A percentile compares a stretch with the other conserved stretches of the same genome.
These are phyloP conservation scores for Dichomitus squalens DNA, from an alignment of 1,284 basidiomycete genomes.

Conservation along the genomic window DNA sequence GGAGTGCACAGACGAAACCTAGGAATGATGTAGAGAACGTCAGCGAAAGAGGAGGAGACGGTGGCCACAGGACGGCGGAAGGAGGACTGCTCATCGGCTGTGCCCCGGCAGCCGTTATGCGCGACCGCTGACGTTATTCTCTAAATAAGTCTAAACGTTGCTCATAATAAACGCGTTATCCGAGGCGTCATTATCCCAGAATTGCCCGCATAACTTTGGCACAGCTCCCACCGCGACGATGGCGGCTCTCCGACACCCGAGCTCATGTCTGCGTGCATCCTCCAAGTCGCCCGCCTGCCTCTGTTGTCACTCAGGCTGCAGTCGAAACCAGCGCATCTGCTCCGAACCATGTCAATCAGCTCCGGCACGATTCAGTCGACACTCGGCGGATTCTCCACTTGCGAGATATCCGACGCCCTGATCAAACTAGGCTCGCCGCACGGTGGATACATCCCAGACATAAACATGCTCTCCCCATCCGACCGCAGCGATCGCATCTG, in stretches of 20 bases:
- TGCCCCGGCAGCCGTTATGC: conserved; percentile 1
- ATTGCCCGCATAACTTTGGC: conserved; percentile 3
- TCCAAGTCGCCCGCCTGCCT: neutral
- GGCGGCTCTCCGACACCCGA: neutral
- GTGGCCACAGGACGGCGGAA: neutral
- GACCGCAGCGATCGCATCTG: conserved; percentile 46
- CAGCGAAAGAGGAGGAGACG: neutral
- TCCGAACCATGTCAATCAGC: conserved; percentile 25
- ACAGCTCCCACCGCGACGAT: neutral
- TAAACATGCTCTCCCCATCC: conserved; percentile 60
- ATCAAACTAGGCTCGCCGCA: conserved; percentile 78
- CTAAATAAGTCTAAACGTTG: neutral
- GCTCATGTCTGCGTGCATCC: neutral
- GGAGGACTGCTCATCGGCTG: neutral
- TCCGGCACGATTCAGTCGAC: conserved; percentile 27
- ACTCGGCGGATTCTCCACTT: conserved; percentile 60
- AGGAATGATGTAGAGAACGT: neutral
- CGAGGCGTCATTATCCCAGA: neutral
- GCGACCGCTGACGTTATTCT: conserved; percentile 10
- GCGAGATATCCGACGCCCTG: conserved; percentile 91
- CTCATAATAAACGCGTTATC: neutral
- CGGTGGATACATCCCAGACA: conserved; percentile 86
- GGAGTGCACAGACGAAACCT: neutral
- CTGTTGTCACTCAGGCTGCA: neutral
- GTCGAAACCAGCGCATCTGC: neutral